Evolutionary conservation across 352 stramenopile species (phyloP).

Genomic region (Pythium scleroteichum): DNA sequence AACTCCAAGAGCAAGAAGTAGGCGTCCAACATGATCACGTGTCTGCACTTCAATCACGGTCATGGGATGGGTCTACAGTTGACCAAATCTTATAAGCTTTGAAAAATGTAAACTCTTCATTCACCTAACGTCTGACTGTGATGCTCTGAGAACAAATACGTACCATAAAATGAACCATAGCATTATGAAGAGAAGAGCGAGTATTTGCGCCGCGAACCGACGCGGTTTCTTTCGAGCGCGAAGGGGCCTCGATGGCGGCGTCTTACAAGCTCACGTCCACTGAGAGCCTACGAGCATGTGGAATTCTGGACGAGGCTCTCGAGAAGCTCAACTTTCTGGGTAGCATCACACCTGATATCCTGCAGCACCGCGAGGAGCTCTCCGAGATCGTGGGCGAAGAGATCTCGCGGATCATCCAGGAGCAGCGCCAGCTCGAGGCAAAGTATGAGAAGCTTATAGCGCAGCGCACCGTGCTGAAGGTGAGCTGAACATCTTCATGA

Average conservation of each 20-base stretch:
- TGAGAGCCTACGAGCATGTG: constrained; percentile 71
- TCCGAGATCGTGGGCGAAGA: constrained; percentile 92
- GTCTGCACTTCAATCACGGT: neutral
- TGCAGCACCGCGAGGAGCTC: constrained; percentile 91
- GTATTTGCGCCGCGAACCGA: constrained; percentile 14
- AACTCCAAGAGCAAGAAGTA: constrained; percentile 68
- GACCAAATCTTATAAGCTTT: neutral
- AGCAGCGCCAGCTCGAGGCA: constrained; percentile 84
- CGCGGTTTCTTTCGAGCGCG: neutral
- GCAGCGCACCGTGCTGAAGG: constrained; percentile 83
- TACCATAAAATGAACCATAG: no score
- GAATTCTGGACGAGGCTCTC: constrained; percentile 87
- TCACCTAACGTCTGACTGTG: no score
- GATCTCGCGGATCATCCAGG: constrained; percentile 92
- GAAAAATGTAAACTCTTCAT: neutral
- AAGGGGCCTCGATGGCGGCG: constrained; percentile 19
- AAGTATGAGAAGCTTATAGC: constrained; percentile 91
- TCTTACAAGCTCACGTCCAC: constrained; percentile 65
- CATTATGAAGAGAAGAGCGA: neutral
- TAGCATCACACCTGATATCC: constrained; percentile 90
- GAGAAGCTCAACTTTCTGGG: constrained; percentile 92
- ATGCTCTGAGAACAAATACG: no score
- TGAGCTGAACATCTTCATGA: neutral
- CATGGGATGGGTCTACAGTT: neutral
- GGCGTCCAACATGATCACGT: neutral